phyloP scores from a whole-genome alignment of 306 rosid species.

The Cyclanthera cordifolia region DNA sequence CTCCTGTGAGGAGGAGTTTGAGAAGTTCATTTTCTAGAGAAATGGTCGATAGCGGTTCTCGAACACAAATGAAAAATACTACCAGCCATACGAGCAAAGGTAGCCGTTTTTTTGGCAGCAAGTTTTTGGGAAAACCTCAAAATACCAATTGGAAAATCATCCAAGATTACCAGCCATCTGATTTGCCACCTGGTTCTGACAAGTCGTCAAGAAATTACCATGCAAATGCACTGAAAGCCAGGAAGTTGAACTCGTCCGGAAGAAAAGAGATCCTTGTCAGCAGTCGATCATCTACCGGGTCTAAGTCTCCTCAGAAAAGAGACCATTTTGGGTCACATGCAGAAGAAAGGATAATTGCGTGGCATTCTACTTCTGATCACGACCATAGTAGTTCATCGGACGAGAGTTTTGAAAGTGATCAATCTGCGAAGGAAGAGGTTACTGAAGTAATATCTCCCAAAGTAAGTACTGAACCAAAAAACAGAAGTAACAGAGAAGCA shows the following conservation, averaged over 20 bases:
- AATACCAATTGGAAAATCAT: slow-evolving; percentile 8
- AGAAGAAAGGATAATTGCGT: slow-evolving; percentile 17
- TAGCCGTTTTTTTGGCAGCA: slow-evolving; percentile 10
- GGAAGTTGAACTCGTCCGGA: slow-evolving; percentile 17
- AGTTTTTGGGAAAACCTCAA: slow-evolving; percentile 14
- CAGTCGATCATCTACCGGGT: not conserved
- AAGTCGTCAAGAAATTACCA: slow-evolving; percentile 18
- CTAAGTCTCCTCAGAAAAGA: not conserved
- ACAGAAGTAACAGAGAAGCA: slow-evolving; percentile 19
- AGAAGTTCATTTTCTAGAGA: slow-evolving; percentile 22
- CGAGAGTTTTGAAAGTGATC: slow-evolving; percentile 19
- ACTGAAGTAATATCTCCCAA: slow-evolving; percentile 18
- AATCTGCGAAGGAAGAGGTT: slow-evolving; percentile 19
- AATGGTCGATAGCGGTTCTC: slow-evolving; percentile 17
- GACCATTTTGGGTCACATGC: slow-evolving; percentile 9
- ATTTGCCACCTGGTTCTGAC: slow-evolving; percentile 12
- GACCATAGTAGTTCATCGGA: slow-evolving; percentile 25
- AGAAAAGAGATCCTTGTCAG: slow-evolving; percentile 15
- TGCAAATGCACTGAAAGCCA: slow-evolving; percentile 15
- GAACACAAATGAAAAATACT: slow-evolving; percentile 16
- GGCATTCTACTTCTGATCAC: slow-evolving; percentile 18
- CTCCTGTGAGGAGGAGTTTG: slow-evolving; percentile 20
- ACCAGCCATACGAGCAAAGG: slow-evolving; percentile 18
- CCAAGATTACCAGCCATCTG: slow-evolving; percentile 11
- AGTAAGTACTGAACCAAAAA: slow-evolving; percentile 13